Conservation (phyloP, 495 filamentous ascomycete genomes). For the Astrothelium subdiscretum region DNA sequence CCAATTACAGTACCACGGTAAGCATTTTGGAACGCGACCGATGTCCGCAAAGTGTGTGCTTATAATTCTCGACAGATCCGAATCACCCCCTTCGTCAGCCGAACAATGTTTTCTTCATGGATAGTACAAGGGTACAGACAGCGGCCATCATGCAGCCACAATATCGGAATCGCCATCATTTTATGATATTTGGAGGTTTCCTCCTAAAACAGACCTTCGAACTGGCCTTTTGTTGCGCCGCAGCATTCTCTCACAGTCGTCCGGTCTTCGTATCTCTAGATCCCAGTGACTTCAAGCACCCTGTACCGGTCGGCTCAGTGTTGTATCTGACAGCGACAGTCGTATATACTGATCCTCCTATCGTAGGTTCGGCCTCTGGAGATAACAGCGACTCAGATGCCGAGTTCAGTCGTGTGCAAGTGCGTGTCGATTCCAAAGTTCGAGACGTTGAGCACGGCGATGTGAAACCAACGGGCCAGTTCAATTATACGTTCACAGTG, state of each 20-base stretch:
- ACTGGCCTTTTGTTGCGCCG: constrained; percentile 80
- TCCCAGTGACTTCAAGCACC: constrained; percentile 72
- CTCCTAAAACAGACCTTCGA: constrained; percentile 75
- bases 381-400: constrained; percentile 30
- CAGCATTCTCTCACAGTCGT: constrained; percentile 59
- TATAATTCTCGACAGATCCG: constrained; percentile 37
- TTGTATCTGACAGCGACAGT: constrained; percentile 69
- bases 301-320: constrained; percentile 73
- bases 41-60: not conserved
- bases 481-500: constrained; percentile 78
- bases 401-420: constrained; percentile 56
- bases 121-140: constrained; percentile 51
- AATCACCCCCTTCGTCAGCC: constrained; percentile 46
- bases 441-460: constrained; percentile 66
- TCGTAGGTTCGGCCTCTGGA: constrained; percentile 27
- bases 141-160: constrained; percentile 83
- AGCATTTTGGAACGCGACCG: constrained; percentile 6
- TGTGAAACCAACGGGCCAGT: constrained; percentile 65
- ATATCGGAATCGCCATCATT: constrained; percentile 72
- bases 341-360: constrained; percentile 61
- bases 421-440: constrained; percentile 67
- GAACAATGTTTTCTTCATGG: constrained; percentile 54
- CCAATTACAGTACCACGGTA: constrained; percentile 54
- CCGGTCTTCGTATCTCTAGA: constrained; percentile 71
- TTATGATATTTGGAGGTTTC: constrained; percentile 86